Evolutionary conservation across 2,329 filamentous ascomycete genomes (phyloP), one percentile per base, ranked within the genome.

Genomic region (Zymoseptoria brevis): DNA sequence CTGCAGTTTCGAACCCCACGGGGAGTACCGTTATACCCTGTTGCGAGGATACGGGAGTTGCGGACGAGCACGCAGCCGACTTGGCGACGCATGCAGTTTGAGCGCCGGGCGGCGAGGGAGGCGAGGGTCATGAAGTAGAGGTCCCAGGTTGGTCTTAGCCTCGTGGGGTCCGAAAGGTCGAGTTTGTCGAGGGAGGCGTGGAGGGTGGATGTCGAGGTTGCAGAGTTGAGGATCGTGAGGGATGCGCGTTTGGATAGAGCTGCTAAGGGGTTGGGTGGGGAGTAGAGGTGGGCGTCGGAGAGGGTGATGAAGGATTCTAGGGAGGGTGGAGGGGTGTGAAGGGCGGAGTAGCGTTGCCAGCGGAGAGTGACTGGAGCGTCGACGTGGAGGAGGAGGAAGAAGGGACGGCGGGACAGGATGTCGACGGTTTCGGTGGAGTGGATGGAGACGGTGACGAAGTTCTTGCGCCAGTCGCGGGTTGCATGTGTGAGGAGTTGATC

Each of bases 91-190:
- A 99, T 99, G 79, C 94, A 99, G 75, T 99, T 99, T 71, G 87
- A 90, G 64, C 94, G 84, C 67, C 90, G 88, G 0, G 93, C 89
- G 7, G 94, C 94, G 53, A 99, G 84, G 35, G 89, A 90, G 4
- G 94, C 92, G n/a, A 99, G 80, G 49, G 89, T 85, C 94, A 99
- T 99, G 72, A 99, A 99, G 77, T 99, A 99, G 69, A 89, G 87
- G 75, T 99, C 94, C 94, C 94, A 99, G 54, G 84, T 87, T 0
- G 94, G 94, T 1, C 94, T 85, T 41, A 99, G 80, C 1, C 94
- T 87, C 67, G 88, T 83, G 35, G 87, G 82, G 69, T 94, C 86
- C 1, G 87, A 81, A 24, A 99, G 83, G 72, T 96, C 84, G 7
- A 96, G 81, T 53, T 84, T 82, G 54, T 83, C 80, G 1, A 99